Conservation (phyloP, 768 basidiomycete genomes). For the Leccinum barrowsii region DNA sequence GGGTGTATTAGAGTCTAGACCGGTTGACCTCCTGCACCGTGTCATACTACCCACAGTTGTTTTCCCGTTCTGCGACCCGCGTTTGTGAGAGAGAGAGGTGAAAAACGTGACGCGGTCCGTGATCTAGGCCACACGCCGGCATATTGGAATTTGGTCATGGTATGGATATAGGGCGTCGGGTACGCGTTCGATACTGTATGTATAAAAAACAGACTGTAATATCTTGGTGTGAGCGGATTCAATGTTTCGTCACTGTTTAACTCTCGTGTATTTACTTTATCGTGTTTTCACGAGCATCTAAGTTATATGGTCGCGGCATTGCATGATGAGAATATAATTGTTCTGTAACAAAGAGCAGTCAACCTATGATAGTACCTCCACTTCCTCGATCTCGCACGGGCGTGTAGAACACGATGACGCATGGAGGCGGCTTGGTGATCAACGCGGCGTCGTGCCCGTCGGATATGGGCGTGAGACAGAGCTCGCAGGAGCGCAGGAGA, state of each 20-base stretch:
- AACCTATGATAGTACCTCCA: too few species aligned
- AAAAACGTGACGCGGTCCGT: neutral
- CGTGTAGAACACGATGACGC: conserved; percentile 80
- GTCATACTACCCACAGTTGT: neutral
- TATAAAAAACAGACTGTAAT: neutral
- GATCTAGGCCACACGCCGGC: neutral
- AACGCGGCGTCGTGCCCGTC: conserved; percentile 16
- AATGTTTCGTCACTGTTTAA: too few species aligned
- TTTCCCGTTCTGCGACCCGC: neutral
- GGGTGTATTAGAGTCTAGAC: neutral
- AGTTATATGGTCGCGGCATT: too few species aligned
- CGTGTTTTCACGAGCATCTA: too few species aligned
- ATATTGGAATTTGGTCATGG: neutral
- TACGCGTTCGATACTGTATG: too few species aligned
- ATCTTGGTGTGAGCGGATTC: neutral
- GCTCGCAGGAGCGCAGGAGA: conserved; percentile 69
- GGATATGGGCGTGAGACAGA: conserved; percentile 25
- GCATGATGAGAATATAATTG: too few species aligned
- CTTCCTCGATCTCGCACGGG: too few species aligned
- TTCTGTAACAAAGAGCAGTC: too few species aligned
- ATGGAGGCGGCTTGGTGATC: conserved; percentile 26
- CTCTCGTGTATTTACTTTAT: too few species aligned
- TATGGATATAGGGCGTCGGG: too few species aligned
- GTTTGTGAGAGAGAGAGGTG: neutral
- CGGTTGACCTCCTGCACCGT: neutral